Percentiles rank a stretch among this genome's conserved stretches.
Conservation (phyloP, 139 green algal genomes). For the Coelastrella sp. region DNA sequence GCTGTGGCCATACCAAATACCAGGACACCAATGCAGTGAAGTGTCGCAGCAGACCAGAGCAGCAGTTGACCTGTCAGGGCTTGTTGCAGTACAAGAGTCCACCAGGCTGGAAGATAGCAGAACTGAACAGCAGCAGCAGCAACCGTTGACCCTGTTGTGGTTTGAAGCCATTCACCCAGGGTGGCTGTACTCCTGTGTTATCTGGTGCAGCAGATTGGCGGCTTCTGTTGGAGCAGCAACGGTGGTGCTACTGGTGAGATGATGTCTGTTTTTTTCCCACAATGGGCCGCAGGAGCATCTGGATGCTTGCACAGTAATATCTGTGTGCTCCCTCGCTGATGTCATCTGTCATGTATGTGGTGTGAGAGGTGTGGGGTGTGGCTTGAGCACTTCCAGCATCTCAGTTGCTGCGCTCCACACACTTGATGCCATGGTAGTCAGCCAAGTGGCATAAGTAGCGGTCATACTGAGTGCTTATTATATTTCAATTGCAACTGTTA, state of each 20-base stretch:
- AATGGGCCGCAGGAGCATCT: no score
- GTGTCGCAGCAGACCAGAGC: neutral
- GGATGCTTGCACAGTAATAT: no score
- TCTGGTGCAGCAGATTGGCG: neutral
- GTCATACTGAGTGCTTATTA: no score
- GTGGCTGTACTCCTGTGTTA: neutral
- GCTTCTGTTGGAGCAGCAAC: neutral
- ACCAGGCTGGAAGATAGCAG: neutral
- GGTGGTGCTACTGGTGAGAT: conserved; percentile 30
- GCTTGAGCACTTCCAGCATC: no score
- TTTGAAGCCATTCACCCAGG: conserved; percentile 6
- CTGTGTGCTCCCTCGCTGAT: no score
- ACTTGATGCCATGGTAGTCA: no score
- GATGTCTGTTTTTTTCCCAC: neutral
- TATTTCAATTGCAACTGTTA: neutral
- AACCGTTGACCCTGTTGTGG: neutral
- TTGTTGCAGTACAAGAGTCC: neutral
- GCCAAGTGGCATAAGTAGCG: no score
- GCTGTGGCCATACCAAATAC: neutral
- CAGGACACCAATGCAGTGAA: neutral
- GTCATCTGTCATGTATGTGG: no score
- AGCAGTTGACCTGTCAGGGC: neutral
- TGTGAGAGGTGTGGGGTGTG: no score
- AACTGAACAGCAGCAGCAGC: neutral
- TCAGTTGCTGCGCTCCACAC: no score